Conservation (phyloP, 768 basidiomycete species). For the Cystofilobasidium ferigula region DNA sequence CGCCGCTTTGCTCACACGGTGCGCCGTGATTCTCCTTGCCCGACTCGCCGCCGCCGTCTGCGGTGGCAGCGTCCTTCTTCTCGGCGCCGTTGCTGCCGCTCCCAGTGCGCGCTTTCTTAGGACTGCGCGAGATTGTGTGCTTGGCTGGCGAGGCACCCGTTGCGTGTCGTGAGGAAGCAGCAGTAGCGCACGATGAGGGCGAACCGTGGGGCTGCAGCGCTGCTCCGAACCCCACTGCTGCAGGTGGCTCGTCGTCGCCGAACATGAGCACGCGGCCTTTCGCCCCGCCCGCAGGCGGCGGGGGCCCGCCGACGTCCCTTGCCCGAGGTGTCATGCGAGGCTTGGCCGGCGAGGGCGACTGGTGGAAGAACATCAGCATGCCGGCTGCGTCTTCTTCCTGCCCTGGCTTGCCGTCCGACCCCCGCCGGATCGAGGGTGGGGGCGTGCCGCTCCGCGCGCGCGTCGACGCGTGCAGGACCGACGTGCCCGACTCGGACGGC, state of each 20-base stretch:
- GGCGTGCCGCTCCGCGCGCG: not conserved
- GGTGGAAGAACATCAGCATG: conserved; percentile 21
- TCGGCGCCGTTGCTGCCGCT: not conserved
- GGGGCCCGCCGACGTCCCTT: not conserved
- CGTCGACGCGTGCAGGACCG: not conserved
- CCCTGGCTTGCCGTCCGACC: not conserved
- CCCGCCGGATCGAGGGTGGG: not conserved
- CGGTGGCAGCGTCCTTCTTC: not conserved
- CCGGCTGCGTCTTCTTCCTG: conserved; percentile 7
- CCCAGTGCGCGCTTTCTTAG: not conserved
- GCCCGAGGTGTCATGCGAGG: not conserved
- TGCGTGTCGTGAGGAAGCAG: not conserved
- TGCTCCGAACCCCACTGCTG: not conserved
- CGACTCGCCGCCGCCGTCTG: not conserved
- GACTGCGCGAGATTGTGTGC: conserved; percentile 3
- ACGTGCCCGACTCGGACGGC: not conserved
- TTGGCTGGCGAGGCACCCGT: not conserved
- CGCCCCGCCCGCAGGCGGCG: not conserved
- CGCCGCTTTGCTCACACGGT: not conserved
- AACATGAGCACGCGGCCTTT: conserved; percentile 13
- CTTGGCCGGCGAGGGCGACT: conserved; percentile 17
- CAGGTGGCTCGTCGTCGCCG: conserved; percentile 2
- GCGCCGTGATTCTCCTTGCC: conserved; percentile 1
- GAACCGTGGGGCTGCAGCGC: not conserved
- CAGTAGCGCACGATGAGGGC: too few relatives aligned